Percentiles rank a stretch among this genome's conserved stretches.
Evolutionary conservation across 2,329 filamentous ascomycete genomes (phyloP).

Genomic region (Scedosporium boydii): DNA sequence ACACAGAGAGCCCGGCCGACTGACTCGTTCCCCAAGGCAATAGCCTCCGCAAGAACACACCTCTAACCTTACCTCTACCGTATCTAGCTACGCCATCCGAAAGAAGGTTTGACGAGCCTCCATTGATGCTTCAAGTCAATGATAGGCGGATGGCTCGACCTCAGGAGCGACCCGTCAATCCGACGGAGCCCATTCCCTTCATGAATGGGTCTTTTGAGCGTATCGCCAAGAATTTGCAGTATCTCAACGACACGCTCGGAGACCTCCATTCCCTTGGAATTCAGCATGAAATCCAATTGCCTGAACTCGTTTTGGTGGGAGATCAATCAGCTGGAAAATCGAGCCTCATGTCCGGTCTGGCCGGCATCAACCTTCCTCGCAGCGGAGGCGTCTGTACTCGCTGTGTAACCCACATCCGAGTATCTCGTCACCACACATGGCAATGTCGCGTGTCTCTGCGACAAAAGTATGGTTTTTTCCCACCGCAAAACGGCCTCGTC

Average conservation of each 20-base stretch:
- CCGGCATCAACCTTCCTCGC: conserved; percentile 62
- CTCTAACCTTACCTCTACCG: neutral
- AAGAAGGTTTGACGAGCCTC: neutral
- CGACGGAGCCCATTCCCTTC: conserved; percentile 24
- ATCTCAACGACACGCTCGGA: conserved; percentile 55
- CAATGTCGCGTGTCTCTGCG: conserved; percentile 59
- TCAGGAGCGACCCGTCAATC: conserved; percentile 15
- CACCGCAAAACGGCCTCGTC: conserved; percentile 26
- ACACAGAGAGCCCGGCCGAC: neutral
- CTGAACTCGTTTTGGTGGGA: conserved; percentile 73
- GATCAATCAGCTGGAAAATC: conserved; percentile 83
- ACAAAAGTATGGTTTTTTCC: conserved; percentile 50
- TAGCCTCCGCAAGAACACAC: neutral
- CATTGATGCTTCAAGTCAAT: conserved; percentile 4
- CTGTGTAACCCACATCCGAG: conserved; percentile 71
- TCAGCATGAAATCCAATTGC: conserved; percentile 59
- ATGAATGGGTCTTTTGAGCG: conserved; percentile 35
- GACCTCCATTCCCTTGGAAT: conserved; percentile 65
- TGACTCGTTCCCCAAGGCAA: neutral
- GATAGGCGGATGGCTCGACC: conserved; percentile 13
- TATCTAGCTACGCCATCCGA: conserved; percentile 6
- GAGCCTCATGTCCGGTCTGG: conserved; percentile 53
- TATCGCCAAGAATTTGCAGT: conserved; percentile 54
- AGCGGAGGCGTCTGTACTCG: conserved; percentile 66
- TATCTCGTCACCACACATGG: conserved; percentile 52